Conservation (phyloP, 2,329 filamentous ascomycete species). For the Aspergillus flavus region DNA sequence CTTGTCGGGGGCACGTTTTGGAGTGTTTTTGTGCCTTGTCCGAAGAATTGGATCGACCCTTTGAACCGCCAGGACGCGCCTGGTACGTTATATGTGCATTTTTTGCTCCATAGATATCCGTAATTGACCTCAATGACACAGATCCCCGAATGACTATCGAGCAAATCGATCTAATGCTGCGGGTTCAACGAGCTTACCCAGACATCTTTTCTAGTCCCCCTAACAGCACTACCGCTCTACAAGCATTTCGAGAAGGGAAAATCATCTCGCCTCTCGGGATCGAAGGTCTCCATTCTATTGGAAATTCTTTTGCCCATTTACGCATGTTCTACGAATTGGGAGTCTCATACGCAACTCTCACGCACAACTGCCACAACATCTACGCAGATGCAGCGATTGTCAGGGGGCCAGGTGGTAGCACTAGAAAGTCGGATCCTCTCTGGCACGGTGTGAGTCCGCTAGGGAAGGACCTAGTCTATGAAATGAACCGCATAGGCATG, state of each 20-base stretch:
- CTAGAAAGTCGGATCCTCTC: constrained; percentile 41
- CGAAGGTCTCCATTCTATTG: constrained; percentile 91
- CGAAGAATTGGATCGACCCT: constrained; percentile 70
- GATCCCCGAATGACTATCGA: constrained; percentile 38
- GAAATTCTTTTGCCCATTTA: constrained; percentile 70
- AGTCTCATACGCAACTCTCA: constrained; percentile 84
- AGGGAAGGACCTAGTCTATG: constrained; percentile 70
- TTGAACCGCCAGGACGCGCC: constrained; percentile 70
- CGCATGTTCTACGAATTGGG: constrained; percentile 76
- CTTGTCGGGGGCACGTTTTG: constrained; percentile 79
- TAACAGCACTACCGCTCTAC: constrained; percentile 63
- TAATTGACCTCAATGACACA: constrained; percentile 8
- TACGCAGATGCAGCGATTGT: constrained; percentile 81
- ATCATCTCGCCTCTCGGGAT: constrained; percentile 79
- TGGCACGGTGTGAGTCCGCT: constrained; percentile 69
- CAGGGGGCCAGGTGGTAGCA: constrained; percentile 36
- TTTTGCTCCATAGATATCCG: constrained; percentile 28
- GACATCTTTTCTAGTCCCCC: constrained; percentile 58
- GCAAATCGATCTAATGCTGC: constrained; percentile 41
- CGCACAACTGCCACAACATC: constrained; percentile 89
- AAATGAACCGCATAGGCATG: constrained; percentile 96
- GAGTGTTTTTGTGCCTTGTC: constrained; percentile 83
- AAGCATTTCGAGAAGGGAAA: constrained; percentile 62
- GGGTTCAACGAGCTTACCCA: constrained; percentile 36
- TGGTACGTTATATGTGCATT: constrained; percentile 48